phyloP scores from a whole-genome alignment of 202 grass and related monocot genomes.

The Schoenoplectus tabernaemontani region DNA sequence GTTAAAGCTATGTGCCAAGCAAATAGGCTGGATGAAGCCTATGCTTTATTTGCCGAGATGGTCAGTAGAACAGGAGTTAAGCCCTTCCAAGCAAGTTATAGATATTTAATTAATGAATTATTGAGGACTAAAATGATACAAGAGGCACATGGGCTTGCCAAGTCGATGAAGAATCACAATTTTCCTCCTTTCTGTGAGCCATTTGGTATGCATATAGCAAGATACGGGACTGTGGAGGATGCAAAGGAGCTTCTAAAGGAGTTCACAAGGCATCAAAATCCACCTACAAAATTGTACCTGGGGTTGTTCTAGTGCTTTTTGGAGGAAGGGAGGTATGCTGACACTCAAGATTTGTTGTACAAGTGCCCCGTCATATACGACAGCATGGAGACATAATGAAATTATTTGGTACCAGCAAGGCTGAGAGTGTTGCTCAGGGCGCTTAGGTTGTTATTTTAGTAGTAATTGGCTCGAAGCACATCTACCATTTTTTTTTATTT shows the following conservation, averaged over 20 bases:
- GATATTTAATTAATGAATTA: slow-evolving; percentile 45
- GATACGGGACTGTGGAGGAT: slow-evolving; percentile 59
- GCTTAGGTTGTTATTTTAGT: not conserved
- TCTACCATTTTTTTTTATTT: slow-evolving; percentile 1
- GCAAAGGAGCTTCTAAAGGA: slow-evolving; percentile 65
- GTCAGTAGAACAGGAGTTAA: slow-evolving; percentile 40
- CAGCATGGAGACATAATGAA: slow-evolving; percentile 40
- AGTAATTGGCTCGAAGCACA: not conserved
- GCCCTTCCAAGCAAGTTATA: slow-evolving; percentile 59
- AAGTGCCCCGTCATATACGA: slow-evolving; percentile 63
- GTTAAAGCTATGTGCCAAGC: slow-evolving; percentile 52
- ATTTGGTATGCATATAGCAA: slow-evolving; percentile 62
- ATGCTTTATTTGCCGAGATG: slow-evolving; percentile 65
- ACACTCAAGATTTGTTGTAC: slow-evolving; percentile 72
- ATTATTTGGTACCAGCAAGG: slow-evolving; percentile 60
- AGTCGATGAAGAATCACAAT: slow-evolving; percentile 53
- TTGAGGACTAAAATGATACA: slow-evolving; percentile 55
- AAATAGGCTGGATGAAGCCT: slow-evolving; percentile 37
- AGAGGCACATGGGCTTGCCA: slow-evolving; percentile 52
- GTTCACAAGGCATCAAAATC: slow-evolving; percentile 32
- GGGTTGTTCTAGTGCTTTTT: slow-evolving; percentile 66
- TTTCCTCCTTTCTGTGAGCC: slow-evolving; percentile 61
- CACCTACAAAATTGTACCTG: slow-evolving; percentile 36
- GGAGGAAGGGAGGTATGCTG: slow-evolving; percentile 55
- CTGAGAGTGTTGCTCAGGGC: slow-evolving; percentile 22